Evolutionary conservation across 352 stramenopile genomes (phyloP).

Genomic region (Phytophthora fragariaefolia): DNA sequence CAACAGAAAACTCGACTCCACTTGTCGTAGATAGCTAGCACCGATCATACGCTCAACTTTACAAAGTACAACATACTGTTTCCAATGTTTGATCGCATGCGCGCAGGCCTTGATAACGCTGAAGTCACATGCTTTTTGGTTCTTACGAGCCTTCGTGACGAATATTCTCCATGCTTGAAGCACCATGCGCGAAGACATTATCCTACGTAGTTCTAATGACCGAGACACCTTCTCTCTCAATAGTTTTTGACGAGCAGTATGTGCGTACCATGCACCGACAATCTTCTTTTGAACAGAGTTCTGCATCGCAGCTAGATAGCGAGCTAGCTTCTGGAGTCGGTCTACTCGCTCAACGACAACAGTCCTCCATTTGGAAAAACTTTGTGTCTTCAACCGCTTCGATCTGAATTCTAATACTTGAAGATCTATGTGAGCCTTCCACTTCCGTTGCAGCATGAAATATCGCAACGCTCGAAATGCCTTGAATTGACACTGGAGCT

Average conservation of each 20-base stretch:
- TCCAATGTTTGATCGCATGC: constrained; percentile 42
- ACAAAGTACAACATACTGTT: constrained; percentile 46
- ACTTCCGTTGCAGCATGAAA: constrained; percentile 11
- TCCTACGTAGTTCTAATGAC: constrained; percentile 35
- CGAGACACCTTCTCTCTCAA: constrained; percentile 31
- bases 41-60: constrained; percentile 65
- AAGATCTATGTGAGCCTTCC: constrained; percentile 1
- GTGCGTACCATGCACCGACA: constrained; percentile 46
- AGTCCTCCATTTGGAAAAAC: constrained; percentile 38
- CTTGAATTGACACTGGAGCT: constrained; percentile 25
- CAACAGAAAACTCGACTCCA: constrained; percentile 39
- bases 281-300: constrained; percentile 44
- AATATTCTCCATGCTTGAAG: constrained; percentile 44
- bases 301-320: constrained; percentile 49
- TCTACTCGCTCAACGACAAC: background rate
- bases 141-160: constrained; percentile 18
- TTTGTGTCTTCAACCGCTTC: background rate
- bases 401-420: constrained; percentile 3
- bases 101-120: constrained; percentile 2
- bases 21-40: constrained; percentile 15
- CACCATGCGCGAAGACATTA: constrained; percentile 36
- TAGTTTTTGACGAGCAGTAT: constrained; percentile 22
- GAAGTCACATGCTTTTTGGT: constrained; percentile 24
- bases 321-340: constrained; percentile 33
- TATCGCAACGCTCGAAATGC: constrained; percentile 26